phyloP scores from a whole-genome alignment of 352 stramenopile genomes.

The Phytophthora palmivora region DNA sequence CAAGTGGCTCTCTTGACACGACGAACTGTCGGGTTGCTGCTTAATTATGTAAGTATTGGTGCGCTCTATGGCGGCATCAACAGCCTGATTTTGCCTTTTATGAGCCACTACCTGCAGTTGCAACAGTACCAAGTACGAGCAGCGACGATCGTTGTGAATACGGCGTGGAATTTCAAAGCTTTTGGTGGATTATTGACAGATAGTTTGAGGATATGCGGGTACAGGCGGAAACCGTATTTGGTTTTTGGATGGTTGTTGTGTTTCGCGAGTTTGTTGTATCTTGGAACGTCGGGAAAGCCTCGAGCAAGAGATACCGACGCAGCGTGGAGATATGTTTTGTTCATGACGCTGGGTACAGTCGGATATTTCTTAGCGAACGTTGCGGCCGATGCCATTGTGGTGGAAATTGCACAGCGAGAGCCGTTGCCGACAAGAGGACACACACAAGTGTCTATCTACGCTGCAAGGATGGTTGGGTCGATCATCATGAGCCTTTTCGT shows the following conservation, averaged over 20 bases:
- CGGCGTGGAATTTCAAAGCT: slow-evolving; percentile 72
- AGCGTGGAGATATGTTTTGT: slow-evolving; percentile 70
- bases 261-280: slow-evolving; percentile 43
- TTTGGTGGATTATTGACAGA: slow-evolving; percentile 72
- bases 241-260: slow-evolving; percentile 64
- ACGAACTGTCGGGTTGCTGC: slow-evolving; percentile 57
- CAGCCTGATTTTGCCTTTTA: slow-evolving; percentile 55
- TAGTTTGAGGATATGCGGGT: slow-evolving; percentile 63
- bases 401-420: slow-evolving; percentile 77
- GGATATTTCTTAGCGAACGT: slow-evolving; percentile 91
- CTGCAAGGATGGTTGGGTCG: slow-evolving; percentile 49
- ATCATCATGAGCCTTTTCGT: slow-evolving; percentile 64
- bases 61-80: slow-evolving; percentile 75
- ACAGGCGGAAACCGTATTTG: slow-evolving; percentile 75
- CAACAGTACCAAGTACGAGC: slow-evolving; percentile 66
- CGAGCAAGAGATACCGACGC: slow-evolving; percentile 2
- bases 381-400: slow-evolving; percentile 79
- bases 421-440: slow-evolving; percentile 56
- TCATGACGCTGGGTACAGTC: slow-evolving; percentile 81
- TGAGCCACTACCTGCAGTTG: slow-evolving; percentile 72
- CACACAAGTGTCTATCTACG: slow-evolving; percentile 64
- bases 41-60: slow-evolving; percentile 78
- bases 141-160: slow-evolving; percentile 59
- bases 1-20: slow-evolving; percentile 54
- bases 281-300: slow-evolving; percentile 25